phyloP scores from a whole-genome alignment of 148 eudicot species.

The Nyssa sinensis region DNA sequence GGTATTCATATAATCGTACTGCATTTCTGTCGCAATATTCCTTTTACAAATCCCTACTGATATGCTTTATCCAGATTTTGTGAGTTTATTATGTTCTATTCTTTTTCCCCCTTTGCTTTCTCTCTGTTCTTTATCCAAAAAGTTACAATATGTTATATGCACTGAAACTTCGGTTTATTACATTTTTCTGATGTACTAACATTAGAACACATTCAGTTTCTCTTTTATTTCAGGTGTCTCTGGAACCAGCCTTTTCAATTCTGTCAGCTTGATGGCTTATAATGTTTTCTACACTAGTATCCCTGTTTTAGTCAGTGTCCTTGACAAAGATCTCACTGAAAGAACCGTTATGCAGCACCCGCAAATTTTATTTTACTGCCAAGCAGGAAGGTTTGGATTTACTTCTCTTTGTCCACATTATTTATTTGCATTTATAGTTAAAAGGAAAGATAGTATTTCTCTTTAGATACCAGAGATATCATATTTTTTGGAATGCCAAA shows the following conservation, averaged over 20 bases:
- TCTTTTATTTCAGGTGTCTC: slow-evolving; percentile 97
- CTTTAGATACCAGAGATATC: neutral
- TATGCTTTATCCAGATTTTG: slow-evolving; percentile 98
- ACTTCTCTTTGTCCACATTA: neutral
- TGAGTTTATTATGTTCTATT: slow-evolving; percentile 33
- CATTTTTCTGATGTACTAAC: slow-evolving; percentile 39
- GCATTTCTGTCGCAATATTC: slow-evolving; percentile 97
- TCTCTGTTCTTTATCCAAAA: neutral
- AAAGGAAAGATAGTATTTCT: neutral
- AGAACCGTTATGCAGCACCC: slow-evolving; percentile 97
- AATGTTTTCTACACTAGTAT: slow-evolving; percentile 98
- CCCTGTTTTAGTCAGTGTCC: slow-evolving; percentile 86
- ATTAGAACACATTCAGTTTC: slow-evolving; percentile 52
- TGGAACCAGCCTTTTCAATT: slow-evolving; percentile 95
- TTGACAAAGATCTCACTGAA: slow-evolving; percentile 96
- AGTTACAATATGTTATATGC: neutral
- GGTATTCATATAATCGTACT: slow-evolving; percentile 95
- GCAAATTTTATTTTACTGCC: slow-evolving; percentile 93
- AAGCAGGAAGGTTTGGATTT: slow-evolving; percentile 79
- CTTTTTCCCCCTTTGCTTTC: neutral
- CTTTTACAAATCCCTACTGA: slow-evolving; percentile 87
- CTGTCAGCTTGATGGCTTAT: slow-evolving; percentile 98
- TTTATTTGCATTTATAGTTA: neutral
- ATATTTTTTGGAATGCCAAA: neutral
- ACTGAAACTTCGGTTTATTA: neutral